Evolutionary conservation across 2,329 filamentous ascomycete genomes (phyloP), one percentile per base, ranked within the genome.

Genomic region (Cladosporium oxysporum): DNA sequence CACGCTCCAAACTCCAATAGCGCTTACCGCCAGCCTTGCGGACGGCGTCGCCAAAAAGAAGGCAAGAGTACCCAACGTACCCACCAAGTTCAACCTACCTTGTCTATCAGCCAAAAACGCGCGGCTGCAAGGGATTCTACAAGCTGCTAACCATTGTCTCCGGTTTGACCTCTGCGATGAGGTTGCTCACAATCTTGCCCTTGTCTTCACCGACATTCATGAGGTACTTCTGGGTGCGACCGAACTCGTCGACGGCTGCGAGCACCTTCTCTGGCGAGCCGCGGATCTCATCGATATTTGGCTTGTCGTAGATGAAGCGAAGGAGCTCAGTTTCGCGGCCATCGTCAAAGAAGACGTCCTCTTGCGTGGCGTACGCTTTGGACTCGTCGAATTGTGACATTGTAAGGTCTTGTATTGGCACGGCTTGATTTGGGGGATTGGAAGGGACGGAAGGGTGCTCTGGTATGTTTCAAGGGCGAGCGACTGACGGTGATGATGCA

Each of bases 201-300:
- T 95, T 95, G 73, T 88, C 83, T 70, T 88, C 84, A 49, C 91
- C 91, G 1, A 95, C 87, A 69, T 93, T 94, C 89, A 94, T 94
- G 61, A 94, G 84, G 69, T 89, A 91, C 75, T 89, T 90, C 68
- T 86, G 83, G 2, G 84, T 87, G 52, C 85, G 79, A 14, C 81
- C 86, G 76, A 84, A 94, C 62, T 90, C 85, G 72, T 94, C 90
- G 75, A 94, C 92, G 31, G 86, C 86, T 29, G 83, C 81, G 0
- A 93, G 81, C 1, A 94, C 85, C 65, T 83, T 84, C 18, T 83
- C 74, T 0, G 91, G 90, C 23, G 86, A 87, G 23, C 85, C 87
- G 60, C 88, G 83, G 64, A 93, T 83, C 61, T 87, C 79, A 2
- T 89, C 84, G 31, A 91, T 77, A 67, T 89, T 81, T 1, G 86